phyloP scores from a whole-genome alignment of 768 basidiomycete genomes.

The Calocybe gangraenosa region DNA sequence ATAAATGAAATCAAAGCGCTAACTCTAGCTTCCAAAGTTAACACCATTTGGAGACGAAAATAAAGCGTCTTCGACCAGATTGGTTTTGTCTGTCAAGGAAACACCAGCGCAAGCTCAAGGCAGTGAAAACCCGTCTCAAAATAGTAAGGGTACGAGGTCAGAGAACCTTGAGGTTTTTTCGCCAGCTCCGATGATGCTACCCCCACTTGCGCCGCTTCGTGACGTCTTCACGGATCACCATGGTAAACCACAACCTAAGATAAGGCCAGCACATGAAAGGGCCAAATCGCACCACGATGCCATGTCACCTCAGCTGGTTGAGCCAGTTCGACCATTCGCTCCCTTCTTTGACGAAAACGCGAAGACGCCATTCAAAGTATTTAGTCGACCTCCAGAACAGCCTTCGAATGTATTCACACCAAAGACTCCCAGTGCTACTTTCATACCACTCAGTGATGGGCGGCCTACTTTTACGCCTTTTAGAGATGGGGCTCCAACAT shows the following conservation, averaged over 20 bases:
- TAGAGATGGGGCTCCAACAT: conserved; percentile 30
- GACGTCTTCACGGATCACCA: conserved; percentile 43
- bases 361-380: conserved; percentile 61
- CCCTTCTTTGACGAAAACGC: conserved; percentile 38
- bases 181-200: conserved; percentile 42
- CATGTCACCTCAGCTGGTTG: conserved; percentile 17
- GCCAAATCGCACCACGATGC: conserved; percentile 38
- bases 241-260: conserved; percentile 36
- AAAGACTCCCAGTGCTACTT: conserved; percentile 33
- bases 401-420: conserved; percentile 43
- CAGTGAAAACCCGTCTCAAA: conserved; percentile 33
- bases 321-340: conserved; percentile 26
- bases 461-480: conserved; percentile 39
- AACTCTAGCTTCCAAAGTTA: conserved; percentile 28
- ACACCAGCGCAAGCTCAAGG: conserved; percentile 26
- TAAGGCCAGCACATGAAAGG: conserved; percentile 35
- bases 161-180: conserved; percentile 62
- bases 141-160: conserved; percentile 34
- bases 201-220: conserved; percentile 35
- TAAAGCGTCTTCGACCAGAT: conserved; percentile 37
- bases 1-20: too few species aligned
- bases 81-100: conserved; percentile 52
- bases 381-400: conserved; percentile 65
- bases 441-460: conserved; percentile 34
- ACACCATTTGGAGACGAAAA: conserved; percentile 59